Conservation (phyloP, 2,329 filamentous ascomycete genomes). For the Plenodomus tracheiphilus region DNA sequence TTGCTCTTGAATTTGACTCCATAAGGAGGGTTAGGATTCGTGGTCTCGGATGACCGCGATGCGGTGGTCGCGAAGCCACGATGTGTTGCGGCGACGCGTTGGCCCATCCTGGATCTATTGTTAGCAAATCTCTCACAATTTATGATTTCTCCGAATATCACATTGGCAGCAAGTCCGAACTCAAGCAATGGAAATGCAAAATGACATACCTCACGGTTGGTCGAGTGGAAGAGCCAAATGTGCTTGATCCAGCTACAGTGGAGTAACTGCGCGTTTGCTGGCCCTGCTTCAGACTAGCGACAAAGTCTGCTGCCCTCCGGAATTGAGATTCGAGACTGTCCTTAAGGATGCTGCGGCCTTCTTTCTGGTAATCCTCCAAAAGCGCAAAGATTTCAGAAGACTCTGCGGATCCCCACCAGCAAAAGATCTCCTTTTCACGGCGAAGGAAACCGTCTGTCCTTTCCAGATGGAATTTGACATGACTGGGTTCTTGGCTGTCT, state of each 20-base stretch:
- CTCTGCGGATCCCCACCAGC: constrained; percentile 91
- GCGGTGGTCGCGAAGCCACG: constrained; percentile 61
- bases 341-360: constrained; percentile 85
- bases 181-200: neutral
- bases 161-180: too few species aligned
- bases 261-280: constrained; percentile 72
- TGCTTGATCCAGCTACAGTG: constrained; percentile 44
- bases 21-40: constrained; percentile 87
- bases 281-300: constrained; percentile 61
- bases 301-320: constrained; percentile 73
- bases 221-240: constrained; percentile 29
- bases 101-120: constrained; percentile 8
- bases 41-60: constrained; percentile 51
- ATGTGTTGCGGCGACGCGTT: constrained; percentile 41
- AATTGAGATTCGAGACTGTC: constrained; percentile 87
- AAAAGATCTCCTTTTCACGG: constrained; percentile 83
- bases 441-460: constrained; percentile 93
- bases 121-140: neutral
- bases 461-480: constrained; percentile 92
- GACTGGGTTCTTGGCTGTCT: constrained; percentile 91
- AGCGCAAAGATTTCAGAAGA: constrained; percentile 79
- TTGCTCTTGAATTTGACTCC: constrained; percentile 88
- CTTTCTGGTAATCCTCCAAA: constrained; percentile 80
- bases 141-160: neutral
- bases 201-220: constrained; percentile 22